Conservation (phyloP, 345 rosid genomes). For the Alliaria petiolata region DNA sequence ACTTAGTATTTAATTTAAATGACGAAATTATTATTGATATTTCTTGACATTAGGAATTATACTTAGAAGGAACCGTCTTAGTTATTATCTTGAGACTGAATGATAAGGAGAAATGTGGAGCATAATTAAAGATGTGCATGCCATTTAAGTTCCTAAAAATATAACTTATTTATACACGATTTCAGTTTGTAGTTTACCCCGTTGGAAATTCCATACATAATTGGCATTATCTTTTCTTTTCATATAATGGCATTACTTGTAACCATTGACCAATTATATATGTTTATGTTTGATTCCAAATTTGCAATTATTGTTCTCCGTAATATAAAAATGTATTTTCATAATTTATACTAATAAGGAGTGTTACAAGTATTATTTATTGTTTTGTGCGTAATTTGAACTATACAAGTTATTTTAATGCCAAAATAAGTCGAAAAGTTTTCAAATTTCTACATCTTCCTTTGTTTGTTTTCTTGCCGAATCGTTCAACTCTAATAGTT, state of each 20-base stretch:
- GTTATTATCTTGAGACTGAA: slow-evolving; percentile 10
- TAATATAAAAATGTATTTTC: background rate
- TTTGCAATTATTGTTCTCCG: background rate
- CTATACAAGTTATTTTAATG: background rate
- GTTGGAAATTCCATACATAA: background rate
- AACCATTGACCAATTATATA: background rate
- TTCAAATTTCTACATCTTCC: background rate
- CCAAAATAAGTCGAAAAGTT: background rate
- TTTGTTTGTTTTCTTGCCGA: background rate
- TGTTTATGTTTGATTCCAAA: background rate
- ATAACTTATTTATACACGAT: background rate
- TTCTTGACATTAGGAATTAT: background rate
- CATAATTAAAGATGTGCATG: background rate
- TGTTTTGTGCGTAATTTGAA: background rate
- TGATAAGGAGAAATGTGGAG: background rate
- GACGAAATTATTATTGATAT: too few species aligned
- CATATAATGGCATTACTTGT: background rate
- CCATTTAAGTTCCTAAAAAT: background rate
- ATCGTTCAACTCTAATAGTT: slow-evolving; percentile 20
- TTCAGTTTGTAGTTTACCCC: background rate
- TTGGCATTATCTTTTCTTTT: background rate
- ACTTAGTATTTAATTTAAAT: background rate
- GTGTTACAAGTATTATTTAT: background rate
- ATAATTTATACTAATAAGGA: background rate
- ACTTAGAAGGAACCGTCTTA: background rate